Base-by-base conservation (phyloP, 1,139 yeast species). In the Diutina mesorugosa region DNA sequence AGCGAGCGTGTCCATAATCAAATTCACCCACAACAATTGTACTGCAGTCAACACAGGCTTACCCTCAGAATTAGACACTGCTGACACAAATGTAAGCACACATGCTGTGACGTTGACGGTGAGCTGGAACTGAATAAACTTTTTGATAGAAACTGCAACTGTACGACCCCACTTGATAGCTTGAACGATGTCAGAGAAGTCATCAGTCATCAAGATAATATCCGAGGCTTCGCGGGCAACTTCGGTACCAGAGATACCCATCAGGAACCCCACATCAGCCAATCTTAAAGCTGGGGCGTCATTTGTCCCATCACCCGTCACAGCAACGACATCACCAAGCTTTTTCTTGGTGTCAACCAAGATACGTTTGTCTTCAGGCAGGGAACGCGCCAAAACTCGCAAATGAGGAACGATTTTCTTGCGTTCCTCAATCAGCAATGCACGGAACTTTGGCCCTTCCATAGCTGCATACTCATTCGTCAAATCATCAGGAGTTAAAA, bases 161-260 rank as follows among this genome's bases (percentile, higher is more conserved):
- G 98, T 91, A 70, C 99, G 83, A 58, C 99, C 99, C 99, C 99
- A 95, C 72, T 90, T 89, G 66, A 93, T 89, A n/a, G 99, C 99
- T 69, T 90, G 90, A 56, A 93, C 98, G 69, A 93, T 93, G 57
- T 95, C 93, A 9, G 91, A 79, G 66, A 93, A 93, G 73, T 93
- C 96, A 72, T 93, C 99, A 47, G 95, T 90, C 95, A 90, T 90
- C 64, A 90, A 78, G 63, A 90, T 88, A 64, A 90, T 90, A 72
- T 90, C 96, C n/a, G 95, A 87, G 6, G 97, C 96, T 68, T 90
- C 97, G 68, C 96, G 80, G 4, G 97, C 97, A 61, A 90, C 96
- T 72, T 90, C 97, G 1, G 97, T 90, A 62, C 97, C 97, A 9
- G 95, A 78, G 58, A 88, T 85, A 62, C 97, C 97, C 97, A 90